Percentiles rank a stretch among this genome's conserved stretches.
Evolutionary conservation across 2,329 filamentous ascomycete genomes (phyloP).

Genomic region (Verticillium tricorpus): DNA sequence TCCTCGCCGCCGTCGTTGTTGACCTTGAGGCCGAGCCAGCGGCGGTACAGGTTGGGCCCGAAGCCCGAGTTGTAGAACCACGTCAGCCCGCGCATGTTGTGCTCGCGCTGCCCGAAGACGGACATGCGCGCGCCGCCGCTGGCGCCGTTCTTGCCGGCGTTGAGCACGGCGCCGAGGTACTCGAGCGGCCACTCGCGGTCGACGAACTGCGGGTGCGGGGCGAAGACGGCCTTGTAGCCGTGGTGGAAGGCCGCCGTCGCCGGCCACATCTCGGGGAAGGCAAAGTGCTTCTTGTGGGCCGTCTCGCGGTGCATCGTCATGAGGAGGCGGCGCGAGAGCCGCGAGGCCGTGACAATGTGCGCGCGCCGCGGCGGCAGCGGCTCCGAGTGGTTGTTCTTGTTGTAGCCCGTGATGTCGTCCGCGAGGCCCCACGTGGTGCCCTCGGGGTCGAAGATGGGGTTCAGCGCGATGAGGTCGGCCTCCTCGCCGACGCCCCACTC

Average conservation of each 20-base stretch:
- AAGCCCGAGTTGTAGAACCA: constrained; percentile 93
- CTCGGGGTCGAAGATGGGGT: constrained; percentile 86
- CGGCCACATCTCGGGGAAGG: constrained; percentile 97
- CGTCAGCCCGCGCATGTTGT: constrained; percentile 79
- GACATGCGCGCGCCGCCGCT: constrained; percentile 68
- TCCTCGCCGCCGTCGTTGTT: constrained; percentile 75
- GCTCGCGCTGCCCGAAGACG: constrained; percentile 79
- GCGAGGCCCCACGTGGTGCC: constrained; percentile 79
- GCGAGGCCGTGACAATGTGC: constrained; percentile 82
- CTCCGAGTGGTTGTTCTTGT: constrained; percentile 54
- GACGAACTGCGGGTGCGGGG: constrained; percentile 82
- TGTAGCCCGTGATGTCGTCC: constrained; percentile 82
- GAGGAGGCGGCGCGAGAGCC: constrained; percentile 76
- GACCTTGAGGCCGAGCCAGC: constrained; percentile 81
- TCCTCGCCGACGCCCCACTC: constrained; percentile 86
- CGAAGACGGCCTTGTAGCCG: constrained; percentile 87
- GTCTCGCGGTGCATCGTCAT: constrained; percentile 90
- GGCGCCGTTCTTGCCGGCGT: constrained; percentile 70
- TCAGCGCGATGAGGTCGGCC: constrained; percentile 86
- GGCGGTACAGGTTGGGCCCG: constrained; percentile 72
- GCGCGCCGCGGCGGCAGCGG: constrained; percentile 66
- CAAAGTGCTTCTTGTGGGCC: constrained; percentile 76
- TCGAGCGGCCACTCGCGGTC: constrained; percentile 81
- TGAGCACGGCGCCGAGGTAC: constrained; percentile 75
- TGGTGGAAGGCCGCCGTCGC: constrained; percentile 84